phyloP scores from a whole-genome alignment of 345 rosid species.

The Acer negundo region DNA sequence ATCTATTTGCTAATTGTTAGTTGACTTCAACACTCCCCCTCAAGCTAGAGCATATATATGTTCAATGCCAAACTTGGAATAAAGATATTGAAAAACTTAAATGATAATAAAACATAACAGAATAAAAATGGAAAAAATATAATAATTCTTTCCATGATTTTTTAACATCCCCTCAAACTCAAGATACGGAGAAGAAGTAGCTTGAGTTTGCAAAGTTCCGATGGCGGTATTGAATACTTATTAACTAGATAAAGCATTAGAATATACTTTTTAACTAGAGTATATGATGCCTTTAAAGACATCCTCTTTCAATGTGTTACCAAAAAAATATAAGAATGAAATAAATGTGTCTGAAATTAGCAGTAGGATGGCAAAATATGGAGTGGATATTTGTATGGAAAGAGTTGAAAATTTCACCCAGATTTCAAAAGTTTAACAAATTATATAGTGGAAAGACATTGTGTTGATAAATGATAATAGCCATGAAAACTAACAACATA shows the following conservation, averaged over 20 bases:
- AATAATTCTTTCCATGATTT: too few species aligned
- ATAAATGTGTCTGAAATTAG: not conserved
- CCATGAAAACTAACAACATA: not conserved
- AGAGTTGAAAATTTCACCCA: not conserved
- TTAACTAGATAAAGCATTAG: not conserved
- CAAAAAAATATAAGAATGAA: not conserved
- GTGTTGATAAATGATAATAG: slow-evolving; percentile 6
- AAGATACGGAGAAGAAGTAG: too few species aligned
- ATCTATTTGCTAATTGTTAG: too few species aligned
- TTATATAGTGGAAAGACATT: not conserved
- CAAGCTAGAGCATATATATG: too few species aligned
- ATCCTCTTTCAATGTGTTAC: not conserved
- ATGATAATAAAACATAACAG: too few species aligned
- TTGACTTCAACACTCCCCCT: too few species aligned
- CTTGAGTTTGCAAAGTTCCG: too few species aligned
- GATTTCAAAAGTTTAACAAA: not conserved
- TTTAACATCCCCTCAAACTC: too few species aligned
- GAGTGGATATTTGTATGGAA: not conserved
- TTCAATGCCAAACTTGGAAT: too few species aligned
- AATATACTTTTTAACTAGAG: too few species aligned
- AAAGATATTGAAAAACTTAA: too few species aligned
- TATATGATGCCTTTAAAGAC: not conserved
- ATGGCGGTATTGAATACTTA: not conserved
- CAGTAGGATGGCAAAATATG: not conserved
- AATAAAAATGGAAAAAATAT: too few species aligned